Conservation (phyloP, 208 protist species). For the Balamuthia mandrillaris region DNA sequence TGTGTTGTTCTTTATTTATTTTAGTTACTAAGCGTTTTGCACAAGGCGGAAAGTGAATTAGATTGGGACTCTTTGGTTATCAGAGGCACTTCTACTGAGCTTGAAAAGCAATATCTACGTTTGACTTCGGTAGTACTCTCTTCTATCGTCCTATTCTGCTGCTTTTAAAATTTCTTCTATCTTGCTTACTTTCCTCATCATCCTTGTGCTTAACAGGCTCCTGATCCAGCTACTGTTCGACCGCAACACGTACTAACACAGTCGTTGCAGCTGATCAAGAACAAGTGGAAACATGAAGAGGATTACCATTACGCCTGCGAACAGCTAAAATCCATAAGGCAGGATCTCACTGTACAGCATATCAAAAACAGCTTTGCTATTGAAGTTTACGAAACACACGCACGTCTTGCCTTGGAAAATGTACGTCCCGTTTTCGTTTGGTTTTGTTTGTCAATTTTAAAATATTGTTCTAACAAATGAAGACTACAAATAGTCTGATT, state of each 20-base stretch:
- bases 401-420: constrained; percentile 81
- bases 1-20: too few relatives aligned
- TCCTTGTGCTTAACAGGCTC: constrained; percentile 4
- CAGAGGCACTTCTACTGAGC: constrained; percentile 62
- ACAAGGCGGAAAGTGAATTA: not conserved
- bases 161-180: not conserved
- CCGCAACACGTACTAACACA: constrained; percentile 75
- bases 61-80: constrained; percentile 49
- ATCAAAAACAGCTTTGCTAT: constrained; percentile 86
- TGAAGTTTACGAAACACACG: constrained; percentile 90
- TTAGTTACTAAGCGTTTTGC: not conserved
- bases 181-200: not conserved
- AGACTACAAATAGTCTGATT: constrained; percentile 67
- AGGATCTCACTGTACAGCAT: constrained; percentile 93
- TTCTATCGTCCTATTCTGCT: not conserved
- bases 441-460: not conserved
- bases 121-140: constrained; percentile 61
- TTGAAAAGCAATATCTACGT: constrained; percentile 74
- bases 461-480: not conserved
- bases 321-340: constrained; percentile 92
- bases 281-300: constrained; percentile 62
- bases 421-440: not conserved
- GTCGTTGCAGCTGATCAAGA: constrained; percentile 72
- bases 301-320: constrained; percentile 83
- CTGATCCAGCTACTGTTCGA: constrained; percentile 82